Evolutionary conservation across 495 filamentous ascomycete species (phyloP).

Genomic region (Talaromyces nanjingensis): DNA sequence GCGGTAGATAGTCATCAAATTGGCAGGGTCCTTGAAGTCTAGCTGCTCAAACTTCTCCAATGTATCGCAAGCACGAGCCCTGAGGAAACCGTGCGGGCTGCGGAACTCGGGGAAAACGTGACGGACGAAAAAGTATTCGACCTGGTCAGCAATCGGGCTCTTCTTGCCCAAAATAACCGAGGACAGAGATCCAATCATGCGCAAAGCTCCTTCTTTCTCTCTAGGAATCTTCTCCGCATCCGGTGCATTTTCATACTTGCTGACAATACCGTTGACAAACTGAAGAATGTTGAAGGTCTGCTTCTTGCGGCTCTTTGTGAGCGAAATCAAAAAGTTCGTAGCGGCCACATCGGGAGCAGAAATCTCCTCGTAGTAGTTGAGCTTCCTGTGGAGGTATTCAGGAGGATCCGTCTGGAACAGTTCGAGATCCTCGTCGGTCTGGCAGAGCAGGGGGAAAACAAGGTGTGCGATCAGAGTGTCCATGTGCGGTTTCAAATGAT

Average conservation of each 20-base stretch:
- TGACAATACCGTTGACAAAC: slow-evolving; percentile 91
- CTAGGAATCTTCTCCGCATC: slow-evolving; percentile 84
- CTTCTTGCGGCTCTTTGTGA: slow-evolving; percentile 92
- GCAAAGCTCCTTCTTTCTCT: slow-evolving; percentile 90
- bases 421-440: slow-evolving; percentile 87
- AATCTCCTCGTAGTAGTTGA: slow-evolving; percentile 97
- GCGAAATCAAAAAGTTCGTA: slow-evolving; percentile 88
- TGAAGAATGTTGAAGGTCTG: slow-evolving; percentile 89
- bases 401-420: slow-evolving; percentile 89
- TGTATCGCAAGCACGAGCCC: slow-evolving; percentile 92
- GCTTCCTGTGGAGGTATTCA: slow-evolving; percentile 92
- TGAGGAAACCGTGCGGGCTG: slow-evolving; percentile 85
- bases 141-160: slow-evolving; percentile 93
- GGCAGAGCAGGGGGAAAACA: slow-evolving; percentile 90
- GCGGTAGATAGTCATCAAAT: slow-evolving; percentile 89
- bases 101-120: slow-evolving; percentile 98
- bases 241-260: slow-evolving; percentile 74
- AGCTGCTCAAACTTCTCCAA: slow-evolving; percentile 96
- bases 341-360: slow-evolving; percentile 94
- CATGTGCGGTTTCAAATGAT: slow-evolving; percentile 85
- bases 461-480: slow-evolving; percentile 87
- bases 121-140: slow-evolving; percentile 98
- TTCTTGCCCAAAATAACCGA: slow-evolving; percentile 95
- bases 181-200: slow-evolving; percentile 95
- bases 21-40: slow-evolving; percentile 90